A percentile compares a stretch with the other conserved stretches of the same genome.
Conservation (phyloP, 75 land plant genomes). For the Gnetum montanum region DNA sequence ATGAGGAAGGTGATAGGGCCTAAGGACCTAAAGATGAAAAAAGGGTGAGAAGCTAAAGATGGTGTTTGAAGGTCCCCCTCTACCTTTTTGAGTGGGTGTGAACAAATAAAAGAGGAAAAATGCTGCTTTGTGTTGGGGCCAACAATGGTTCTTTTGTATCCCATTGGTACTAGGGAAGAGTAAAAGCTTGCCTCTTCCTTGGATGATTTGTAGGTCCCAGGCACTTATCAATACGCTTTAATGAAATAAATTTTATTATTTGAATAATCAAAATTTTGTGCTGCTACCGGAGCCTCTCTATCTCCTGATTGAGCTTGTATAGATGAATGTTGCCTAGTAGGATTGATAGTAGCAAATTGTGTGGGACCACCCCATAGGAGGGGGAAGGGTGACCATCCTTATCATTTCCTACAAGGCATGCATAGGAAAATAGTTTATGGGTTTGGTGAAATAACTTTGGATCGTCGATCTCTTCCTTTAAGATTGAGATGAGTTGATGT, state of each 20-base stretch:
- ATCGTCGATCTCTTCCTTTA: background rate
- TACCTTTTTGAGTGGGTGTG: too few relatives aligned
- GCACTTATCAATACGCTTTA: background rate
- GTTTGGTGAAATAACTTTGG: too few relatives aligned
- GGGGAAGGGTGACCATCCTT: background rate
- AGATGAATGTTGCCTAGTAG: background rate
- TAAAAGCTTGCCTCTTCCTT: background rate
- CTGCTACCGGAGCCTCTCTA: background rate
- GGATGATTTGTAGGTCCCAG: too few relatives aligned
- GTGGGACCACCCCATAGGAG: conserved; percentile 1
- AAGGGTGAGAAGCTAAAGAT: too few relatives aligned
- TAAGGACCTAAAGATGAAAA: too few relatives aligned
- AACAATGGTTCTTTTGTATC: background rate
- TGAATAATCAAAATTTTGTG: background rate
- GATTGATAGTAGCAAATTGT: background rate
- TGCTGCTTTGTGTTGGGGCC: too few relatives aligned
- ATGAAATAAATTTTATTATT: background rate
- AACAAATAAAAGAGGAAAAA: too few relatives aligned
- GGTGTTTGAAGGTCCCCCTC: too few relatives aligned
- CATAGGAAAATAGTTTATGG: too few relatives aligned
- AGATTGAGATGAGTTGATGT: background rate
- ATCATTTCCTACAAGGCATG: background rate
- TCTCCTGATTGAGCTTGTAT: background rate
- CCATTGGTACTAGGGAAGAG: background rate
- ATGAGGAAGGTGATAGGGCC: too few relatives aligned